These are phyloP conservation scores for Lathyrus aphaca DNA, from an alignment of 306 rosid species.

Conservation along the genomic window DNA sequence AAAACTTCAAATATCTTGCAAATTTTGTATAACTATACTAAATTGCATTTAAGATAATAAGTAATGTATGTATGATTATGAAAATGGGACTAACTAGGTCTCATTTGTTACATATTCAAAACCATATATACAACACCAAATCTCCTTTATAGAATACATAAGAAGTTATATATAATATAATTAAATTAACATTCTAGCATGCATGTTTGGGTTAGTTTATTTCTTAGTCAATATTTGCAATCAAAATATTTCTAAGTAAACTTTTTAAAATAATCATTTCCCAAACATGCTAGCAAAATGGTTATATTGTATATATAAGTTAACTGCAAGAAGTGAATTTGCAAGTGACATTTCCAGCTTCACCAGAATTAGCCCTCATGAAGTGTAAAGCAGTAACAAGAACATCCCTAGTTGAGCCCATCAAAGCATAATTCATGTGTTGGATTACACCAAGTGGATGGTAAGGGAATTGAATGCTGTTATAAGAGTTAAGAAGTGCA, in stretches of 20 bases:
- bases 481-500: conserved; percentile 78
- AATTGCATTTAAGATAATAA: no score
- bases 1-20: no score
- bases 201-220: conserved; percentile 1
- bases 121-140: conserved; percentile 4
- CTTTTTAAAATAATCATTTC: conserved; percentile 2
- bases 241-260: conserved; percentile 2
- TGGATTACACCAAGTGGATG: conserved; percentile 56
- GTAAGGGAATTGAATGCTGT: conserved; percentile 62
- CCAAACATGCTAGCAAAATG: neutral
- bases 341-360: conserved; percentile 61
- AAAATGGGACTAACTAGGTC: neutral
- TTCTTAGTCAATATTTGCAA: neutral
- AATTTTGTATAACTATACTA: no score
- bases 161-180: neutral
- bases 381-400: conserved; percentile 69
- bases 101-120: neutral
- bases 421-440: conserved; percentile 63
- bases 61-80: neutral
- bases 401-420: conserved; percentile 63
- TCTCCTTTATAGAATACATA: neutral
- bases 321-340: conserved; percentile 68
- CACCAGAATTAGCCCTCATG: conserved; percentile 75
- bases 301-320: neutral
- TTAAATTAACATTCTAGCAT: neutral